phyloP scores from a whole-genome alignment of 306 rosid genomes.

The Dalbergia oliveri region DNA sequence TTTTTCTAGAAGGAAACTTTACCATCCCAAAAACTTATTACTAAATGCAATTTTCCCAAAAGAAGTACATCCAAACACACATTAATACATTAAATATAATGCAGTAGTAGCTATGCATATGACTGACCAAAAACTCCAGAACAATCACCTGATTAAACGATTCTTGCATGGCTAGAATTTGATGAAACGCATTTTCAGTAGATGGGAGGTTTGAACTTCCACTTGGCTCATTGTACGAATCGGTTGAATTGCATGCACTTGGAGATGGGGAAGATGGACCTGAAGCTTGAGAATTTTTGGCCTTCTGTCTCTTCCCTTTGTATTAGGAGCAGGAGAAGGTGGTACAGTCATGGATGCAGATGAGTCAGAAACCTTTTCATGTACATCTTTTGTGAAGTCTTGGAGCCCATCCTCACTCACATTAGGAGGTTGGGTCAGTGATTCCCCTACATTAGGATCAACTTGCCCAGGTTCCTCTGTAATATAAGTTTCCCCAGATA shows the following conservation, averaged over 20 bases:
- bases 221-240: constrained; percentile 64
- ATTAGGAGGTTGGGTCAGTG: constrained; percentile 56
- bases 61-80: neutral
- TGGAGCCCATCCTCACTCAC: constrained; percentile 69
- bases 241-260: constrained; percentile 62
- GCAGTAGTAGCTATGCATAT: constrained; percentile 17
- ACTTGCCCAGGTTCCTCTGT: constrained; percentile 62
- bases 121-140: constrained; percentile 2
- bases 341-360: constrained; percentile 52
- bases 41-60: neutral
- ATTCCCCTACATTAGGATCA: constrained; percentile 56
- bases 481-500: constrained; percentile 66
- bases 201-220: constrained; percentile 66
- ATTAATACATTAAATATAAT: neutral
- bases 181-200: constrained; percentile 66
- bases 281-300: constrained; percentile 74
- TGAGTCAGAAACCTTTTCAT: constrained; percentile 72
- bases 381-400: constrained; percentile 64
- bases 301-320: constrained; percentile 82
- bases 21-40: neutral
- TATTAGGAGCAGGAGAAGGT: constrained; percentile 59
- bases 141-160: constrained; percentile 79
- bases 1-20: neutral
- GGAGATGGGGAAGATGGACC: constrained; percentile 65
- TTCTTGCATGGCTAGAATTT: constrained; percentile 82